Conservation (phyloP, 1,284 basidiomycete genomes). For the Ustilago cynodontis region DNA sequence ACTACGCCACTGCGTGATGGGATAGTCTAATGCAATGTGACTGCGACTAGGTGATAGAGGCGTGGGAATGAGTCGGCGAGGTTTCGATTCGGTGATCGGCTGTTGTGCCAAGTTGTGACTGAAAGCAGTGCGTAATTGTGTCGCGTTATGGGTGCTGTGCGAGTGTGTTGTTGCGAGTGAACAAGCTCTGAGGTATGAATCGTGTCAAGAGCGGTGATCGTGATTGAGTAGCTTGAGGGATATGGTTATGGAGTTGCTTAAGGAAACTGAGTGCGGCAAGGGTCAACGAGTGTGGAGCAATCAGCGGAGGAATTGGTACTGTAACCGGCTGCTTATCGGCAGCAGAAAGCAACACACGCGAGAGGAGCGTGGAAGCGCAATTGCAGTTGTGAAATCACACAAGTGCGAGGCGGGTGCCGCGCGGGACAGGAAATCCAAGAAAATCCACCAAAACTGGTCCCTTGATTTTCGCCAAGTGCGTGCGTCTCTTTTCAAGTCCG, state of each 20-base stretch:
- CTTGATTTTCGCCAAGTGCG: constrained; percentile 19
- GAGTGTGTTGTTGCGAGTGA: background rate
- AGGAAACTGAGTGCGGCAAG: constrained; percentile 6
- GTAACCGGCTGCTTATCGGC: constrained; percentile 15
- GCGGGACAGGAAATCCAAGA: constrained; percentile 12
- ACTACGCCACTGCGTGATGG: background rate
- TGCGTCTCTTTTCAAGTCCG: background rate
- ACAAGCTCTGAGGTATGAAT: background rate
- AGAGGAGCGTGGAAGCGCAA: constrained; percentile 13
- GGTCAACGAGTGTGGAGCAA: background rate
- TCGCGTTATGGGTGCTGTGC: background rate
- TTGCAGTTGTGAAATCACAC: background rate
- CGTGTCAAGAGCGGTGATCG: background rate
- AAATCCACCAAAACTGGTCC: background rate
- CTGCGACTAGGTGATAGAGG: background rate
- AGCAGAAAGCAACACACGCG: background rate
- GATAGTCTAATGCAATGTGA: background rate
- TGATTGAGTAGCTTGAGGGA: background rate
- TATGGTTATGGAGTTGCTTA: background rate
- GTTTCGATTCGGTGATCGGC: constrained; percentile 1
- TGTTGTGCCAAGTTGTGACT: background rate
- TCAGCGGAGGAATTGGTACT: background rate
- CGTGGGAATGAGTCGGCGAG: constrained; percentile 1
- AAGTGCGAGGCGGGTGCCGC: background rate
- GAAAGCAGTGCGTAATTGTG: background rate